These are phyloP conservation scores for Fragilaria radians DNA, from an alignment of 108 stramenopile genomes.

Conservation along the genomic window DNA sequence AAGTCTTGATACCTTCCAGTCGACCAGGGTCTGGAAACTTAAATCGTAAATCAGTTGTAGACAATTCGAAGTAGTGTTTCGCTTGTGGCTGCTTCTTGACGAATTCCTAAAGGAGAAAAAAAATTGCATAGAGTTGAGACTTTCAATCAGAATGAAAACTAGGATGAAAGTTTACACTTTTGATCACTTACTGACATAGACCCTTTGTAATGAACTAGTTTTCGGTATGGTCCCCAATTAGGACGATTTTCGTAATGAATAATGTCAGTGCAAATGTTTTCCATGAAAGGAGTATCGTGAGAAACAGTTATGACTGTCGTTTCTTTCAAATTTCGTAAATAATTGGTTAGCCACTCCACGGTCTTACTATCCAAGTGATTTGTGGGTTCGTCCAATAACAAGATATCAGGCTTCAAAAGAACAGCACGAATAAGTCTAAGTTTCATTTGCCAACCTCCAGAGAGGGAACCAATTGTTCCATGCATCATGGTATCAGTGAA, in stretches of 20 bases:
- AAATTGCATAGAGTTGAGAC: background rate
- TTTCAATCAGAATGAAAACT: background rate
- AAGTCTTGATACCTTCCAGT: slow-evolving; percentile 90
- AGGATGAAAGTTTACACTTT: too few relatives aligned
- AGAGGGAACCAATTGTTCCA: slow-evolving; percentile 87
- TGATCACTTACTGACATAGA: slow-evolving; percentile 44
- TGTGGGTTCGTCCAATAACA: slow-evolving; percentile 28
- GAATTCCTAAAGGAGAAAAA: slow-evolving; percentile 38
- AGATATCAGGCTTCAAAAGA: slow-evolving; percentile 84
- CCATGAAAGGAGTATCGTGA: slow-evolving; percentile 94
- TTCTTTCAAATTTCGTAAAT: slow-evolving; percentile 58
- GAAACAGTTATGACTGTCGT: slow-evolving; percentile 88
- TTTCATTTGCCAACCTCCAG: slow-evolving; percentile 99
- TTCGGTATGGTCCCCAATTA: slow-evolving; percentile 84
- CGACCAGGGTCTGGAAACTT: slow-evolving; percentile 86
- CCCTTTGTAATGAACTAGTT: slow-evolving; percentile 89
- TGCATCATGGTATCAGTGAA: slow-evolving; percentile 83
- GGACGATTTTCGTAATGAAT: slow-evolving; percentile 92
- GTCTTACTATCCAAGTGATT: slow-evolving; percentile 82
- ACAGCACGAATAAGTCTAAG: slow-evolving; percentile 72
- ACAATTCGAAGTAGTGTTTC: slow-evolving; percentile 93
- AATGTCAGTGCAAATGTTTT: slow-evolving; percentile 88
- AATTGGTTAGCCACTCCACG: slow-evolving; percentile 86
- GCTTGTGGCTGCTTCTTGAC: slow-evolving; percentile 91
- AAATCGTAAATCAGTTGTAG: slow-evolving; percentile 81